Evolutionary conservation across 139 green algal genomes (phyloP).

Genomic region (Trebouxia sp.): DNA sequence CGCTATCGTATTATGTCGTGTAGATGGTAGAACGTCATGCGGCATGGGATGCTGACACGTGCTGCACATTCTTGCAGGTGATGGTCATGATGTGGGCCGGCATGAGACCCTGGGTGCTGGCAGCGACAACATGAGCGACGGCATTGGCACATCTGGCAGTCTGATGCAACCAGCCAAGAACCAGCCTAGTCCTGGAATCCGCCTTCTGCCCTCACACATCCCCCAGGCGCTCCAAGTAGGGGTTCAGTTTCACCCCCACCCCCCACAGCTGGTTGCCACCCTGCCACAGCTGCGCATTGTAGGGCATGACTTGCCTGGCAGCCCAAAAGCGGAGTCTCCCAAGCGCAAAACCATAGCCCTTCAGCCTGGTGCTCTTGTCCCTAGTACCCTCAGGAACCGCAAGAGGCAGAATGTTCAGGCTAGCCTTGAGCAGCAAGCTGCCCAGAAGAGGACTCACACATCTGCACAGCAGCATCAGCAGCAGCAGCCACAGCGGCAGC

Average conservation of each 20-base stretch:
- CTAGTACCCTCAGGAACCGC: neutral
- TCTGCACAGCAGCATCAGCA: neutral
- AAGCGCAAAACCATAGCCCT: neutral
- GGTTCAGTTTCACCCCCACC: too few relatives aligned
- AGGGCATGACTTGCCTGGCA: neutral
- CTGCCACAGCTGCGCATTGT: neutral
- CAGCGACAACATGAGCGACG: neutral
- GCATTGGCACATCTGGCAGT: neutral
- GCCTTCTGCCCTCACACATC: neutral
- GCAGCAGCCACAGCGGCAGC: neutral
- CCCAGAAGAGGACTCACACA: neutral
- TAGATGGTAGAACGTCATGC: too few relatives aligned
- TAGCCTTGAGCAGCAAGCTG: too few relatives aligned
- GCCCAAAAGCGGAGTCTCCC: neutral
- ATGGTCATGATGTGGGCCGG: neutral
- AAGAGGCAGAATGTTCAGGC: too few relatives aligned
- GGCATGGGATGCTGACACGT: neutral
- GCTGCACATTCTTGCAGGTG: neutral
- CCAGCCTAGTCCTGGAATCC: neutral
- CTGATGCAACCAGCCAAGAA: neutral
- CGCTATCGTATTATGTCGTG: too few relatives aligned
- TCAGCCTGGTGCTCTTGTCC: neutral
- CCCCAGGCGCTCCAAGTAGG: too few relatives aligned
- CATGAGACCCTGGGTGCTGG: constrained; percentile 3
- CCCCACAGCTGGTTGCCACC: too few relatives aligned